These are phyloP conservation scores for Fusarium robinianum DNA, from an alignment of 2,329 filamentous ascomycete genomes.

Conservation along the genomic window DNA sequence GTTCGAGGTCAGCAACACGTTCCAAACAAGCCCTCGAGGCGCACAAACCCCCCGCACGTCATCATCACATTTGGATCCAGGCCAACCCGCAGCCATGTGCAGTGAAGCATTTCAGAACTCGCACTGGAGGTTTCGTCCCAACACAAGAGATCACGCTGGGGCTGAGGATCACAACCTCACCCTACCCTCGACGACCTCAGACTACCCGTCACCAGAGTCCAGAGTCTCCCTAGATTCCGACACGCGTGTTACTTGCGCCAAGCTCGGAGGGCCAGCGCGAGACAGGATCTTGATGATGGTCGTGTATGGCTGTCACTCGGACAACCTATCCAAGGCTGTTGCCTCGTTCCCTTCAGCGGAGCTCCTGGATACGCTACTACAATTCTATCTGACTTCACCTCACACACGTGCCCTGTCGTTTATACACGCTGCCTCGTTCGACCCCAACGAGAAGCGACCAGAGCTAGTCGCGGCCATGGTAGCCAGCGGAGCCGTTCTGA, in stretches of 20 bases:
- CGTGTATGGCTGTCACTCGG: conserved; percentile 35
- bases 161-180: conserved; percentile 42
- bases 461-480: conserved; percentile 45
- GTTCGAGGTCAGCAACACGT: conserved; percentile 31
- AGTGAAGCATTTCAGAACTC: conserved; percentile 35
- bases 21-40: conserved; percentile 15
- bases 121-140: conserved; percentile 40
- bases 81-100: conserved; percentile 24
- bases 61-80: conserved; percentile 12
- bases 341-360: conserved; percentile 47
- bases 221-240: conserved; percentile 22
- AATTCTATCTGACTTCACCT: conserved; percentile 42
- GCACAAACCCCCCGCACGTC: conserved; percentile 13
- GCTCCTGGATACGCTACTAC: conserved; percentile 45
- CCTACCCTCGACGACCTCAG: conserved; percentile 26
- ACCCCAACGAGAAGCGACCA: conserved; percentile 42
- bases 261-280: conserved; percentile 26
- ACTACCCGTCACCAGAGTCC: conserved; percentile 33
- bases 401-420: conserved; percentile 38
- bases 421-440: conserved; percentile 45
- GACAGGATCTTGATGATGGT: conserved; percentile 40
- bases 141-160: conserved; percentile 37
- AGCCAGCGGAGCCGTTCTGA: conserved; percentile 44
- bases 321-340: conserved; percentile 35
- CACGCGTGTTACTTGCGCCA: conserved; percentile 26